A percentile compares a stretch with the other conserved stretches of the same genome.
Conservation (phyloP, 2,329 filamentous ascomycete genomes). For the Diaporthe sp. region DNA sequence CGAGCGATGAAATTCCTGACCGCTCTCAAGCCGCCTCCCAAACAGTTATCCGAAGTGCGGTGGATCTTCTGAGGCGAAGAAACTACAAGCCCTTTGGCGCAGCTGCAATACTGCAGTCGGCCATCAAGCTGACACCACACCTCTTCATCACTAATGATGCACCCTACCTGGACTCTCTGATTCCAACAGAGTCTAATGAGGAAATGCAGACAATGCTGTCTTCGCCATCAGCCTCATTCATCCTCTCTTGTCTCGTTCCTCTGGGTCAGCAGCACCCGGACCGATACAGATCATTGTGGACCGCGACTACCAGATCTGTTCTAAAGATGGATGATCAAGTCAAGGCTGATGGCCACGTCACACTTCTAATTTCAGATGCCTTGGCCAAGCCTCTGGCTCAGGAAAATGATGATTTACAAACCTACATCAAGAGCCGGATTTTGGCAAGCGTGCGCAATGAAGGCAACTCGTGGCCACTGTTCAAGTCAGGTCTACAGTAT, state of each 20-base stretch:
- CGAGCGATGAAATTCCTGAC: slow-evolving; percentile 44
- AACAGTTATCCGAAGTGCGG: slow-evolving; percentile 50
- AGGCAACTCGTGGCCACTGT: slow-evolving; percentile 56
- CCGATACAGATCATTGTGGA: slow-evolving; percentile 59
- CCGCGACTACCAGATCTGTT: slow-evolving; percentile 56
- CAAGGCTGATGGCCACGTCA: slow-evolving; percentile 52
- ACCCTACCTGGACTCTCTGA: slow-evolving; percentile 55
- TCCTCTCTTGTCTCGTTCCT: slow-evolving; percentile 75
- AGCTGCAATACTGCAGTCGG: slow-evolving; percentile 59
- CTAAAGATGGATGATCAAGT: slow-evolving; percentile 50
- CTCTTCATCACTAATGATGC: slow-evolving; percentile 53
- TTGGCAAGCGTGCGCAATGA: slow-evolving; percentile 53
- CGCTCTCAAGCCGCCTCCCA: slow-evolving; percentile 48
- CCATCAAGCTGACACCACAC: slow-evolving; percentile 54
- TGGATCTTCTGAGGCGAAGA: slow-evolving; percentile 60
- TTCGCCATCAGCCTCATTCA: slow-evolving; percentile 75
- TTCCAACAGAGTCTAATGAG: slow-evolving; percentile 64
- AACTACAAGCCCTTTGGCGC: slow-evolving; percentile 71
- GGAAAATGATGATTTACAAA: slow-evolving; percentile 58
- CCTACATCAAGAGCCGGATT: slow-evolving; percentile 57
- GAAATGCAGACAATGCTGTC: slow-evolving; percentile 70
- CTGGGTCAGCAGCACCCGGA: slow-evolving; percentile 57
- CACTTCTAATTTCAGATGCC: slow-evolving; percentile 61
- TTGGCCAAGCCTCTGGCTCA: slow-evolving; percentile 55
- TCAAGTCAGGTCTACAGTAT: slow-evolving; percentile 61